Evolutionary conservation across 331 rosid genomes (phyloP), one percentile per base, ranked within the genome.

Genomic region (Phaseolus coccineus): DNA sequence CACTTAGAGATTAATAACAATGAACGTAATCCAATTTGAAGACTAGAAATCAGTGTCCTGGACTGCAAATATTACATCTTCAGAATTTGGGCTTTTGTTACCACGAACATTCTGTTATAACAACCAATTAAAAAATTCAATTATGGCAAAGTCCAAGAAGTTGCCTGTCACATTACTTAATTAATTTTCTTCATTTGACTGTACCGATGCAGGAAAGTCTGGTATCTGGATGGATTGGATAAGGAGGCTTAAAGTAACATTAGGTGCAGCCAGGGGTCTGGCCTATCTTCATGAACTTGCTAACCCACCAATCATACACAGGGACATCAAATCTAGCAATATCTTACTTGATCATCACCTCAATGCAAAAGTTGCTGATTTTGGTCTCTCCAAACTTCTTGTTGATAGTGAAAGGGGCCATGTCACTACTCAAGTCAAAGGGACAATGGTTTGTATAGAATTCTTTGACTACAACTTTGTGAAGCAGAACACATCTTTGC

Each of bases 371-470:
- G 97, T 94, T 73, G 94, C 98, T 9, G 98, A 94, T 86, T 94
- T 94, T 78, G 98, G 98, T 75, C 87, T 92, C 89, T 95, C 97
- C 59, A 95, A 92, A 77, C 90, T 94, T 52, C 91, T 92, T 74
- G 84, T 87, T 55, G 97, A 92, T 70, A 72, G 89, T 83, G 92
- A 69, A 16, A 86, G 90, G 76, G 91, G 97, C 40, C 98, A 95
- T 69, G 89, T 95, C 59, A 91, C 97, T 44, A 94, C 97, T 77
- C 97, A 94, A 92, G 98, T 92, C 69, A 94, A 94, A 85, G 98
- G 97, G 22, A 95, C 98, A 81, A 48, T 95, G 94, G 97, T 94
- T 80, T 63, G 96, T 81, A 58, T 9, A 72, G 3, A 71, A 71
- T 72, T 11, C 68, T 31, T 58, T 71, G n/a, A 76, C 75, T 71